These are phyloP conservation scores for Crithidia sp. DNA, from an alignment of 208 protist species.

Conservation along the genomic window DNA sequence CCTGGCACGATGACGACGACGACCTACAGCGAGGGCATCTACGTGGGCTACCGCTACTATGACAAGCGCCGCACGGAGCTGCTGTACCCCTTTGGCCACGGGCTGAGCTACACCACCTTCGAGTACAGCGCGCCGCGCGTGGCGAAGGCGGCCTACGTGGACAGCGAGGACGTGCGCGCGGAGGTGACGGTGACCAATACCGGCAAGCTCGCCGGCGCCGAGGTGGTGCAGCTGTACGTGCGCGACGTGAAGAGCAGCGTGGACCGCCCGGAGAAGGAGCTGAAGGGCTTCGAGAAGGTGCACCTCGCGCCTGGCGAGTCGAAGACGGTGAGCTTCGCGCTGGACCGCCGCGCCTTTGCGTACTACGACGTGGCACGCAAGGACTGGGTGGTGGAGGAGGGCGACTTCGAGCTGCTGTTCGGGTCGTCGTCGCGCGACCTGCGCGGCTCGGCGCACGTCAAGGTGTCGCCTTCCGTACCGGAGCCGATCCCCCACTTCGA, in stretches of 20 bases:
- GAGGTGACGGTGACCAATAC: conserved; percentile 12
- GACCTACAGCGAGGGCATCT: conserved; percentile 7
- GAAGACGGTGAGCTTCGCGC: conserved; percentile 5
- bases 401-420: conserved; percentile 15
- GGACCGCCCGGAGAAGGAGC: conserved; percentile 9
- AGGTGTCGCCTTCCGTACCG: neutral
- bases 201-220: conserved; percentile 4
- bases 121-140: conserved; percentile 11
- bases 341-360: conserved; percentile 13
- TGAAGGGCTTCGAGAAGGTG: conserved; percentile 16
- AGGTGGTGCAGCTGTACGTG: conserved; percentile 17
- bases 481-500: conserved; percentile 1
- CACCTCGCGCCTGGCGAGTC: conserved; percentile 8
- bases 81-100: conserved; percentile 12
- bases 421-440: conserved; percentile 7
- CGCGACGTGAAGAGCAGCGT: conserved; percentile 14
- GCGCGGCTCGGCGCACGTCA: conserved; percentile 4
- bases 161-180: conserved; percentile 5
- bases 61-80: conserved; percentile 7
- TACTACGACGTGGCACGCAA: conserved; percentile 15
- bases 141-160: conserved; percentile 11
- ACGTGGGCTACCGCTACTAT: conserved; percentile 12
- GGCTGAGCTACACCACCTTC: conserved; percentile 15
- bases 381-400: conserved; percentile 12
- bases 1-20: conserved; percentile 7